Base-by-base conservation (phyloP, 1,284 basidiomycete species). In the Wolfiporia cocos region DNA sequence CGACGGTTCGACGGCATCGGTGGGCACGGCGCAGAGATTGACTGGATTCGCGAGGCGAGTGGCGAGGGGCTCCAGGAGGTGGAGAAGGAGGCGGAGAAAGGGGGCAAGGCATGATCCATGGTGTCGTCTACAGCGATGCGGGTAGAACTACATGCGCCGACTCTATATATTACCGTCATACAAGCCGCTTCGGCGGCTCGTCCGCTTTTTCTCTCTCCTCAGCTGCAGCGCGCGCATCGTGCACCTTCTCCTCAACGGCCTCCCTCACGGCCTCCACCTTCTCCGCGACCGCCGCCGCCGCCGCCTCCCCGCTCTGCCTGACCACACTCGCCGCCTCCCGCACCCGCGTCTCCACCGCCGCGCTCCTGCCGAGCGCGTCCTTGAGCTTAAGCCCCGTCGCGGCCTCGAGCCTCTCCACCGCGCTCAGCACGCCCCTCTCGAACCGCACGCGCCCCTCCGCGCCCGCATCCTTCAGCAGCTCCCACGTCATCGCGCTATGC, bases 371-470 rank as follows among this genome's bases (percentile, higher is more conserved):
- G 9, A 89, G 58, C 1, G 73, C 74, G 55, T 84, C 81, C 33
- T 68, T 67, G 32, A 91, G 55, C 65, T 80, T 85, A 57, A 92
- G 57, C 0, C 88, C 88, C 1, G 88, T 90, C 22, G 65, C 59
- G 41, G 76, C 73, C 67, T 92, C 84, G 6, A 87, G 63, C 42
- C 70, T 70, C 17, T 75, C 73, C 20, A 88, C 70, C 2, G 71
- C 67, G 18, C 56, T 61, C 43, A 67, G 62, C 2, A 78, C 71
- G 4, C 77, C 73, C 11, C 60, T 62, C 12, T 68, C 70, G 4
- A 81, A 36, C 31, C 63, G 64, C 43, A 69, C 60, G 1, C 59
- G 47, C 10, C 56, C 55, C n/a, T 45, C 50, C n/a, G 42, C 31
- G 2, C 51, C 55, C 14, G 55, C 57, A 17, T 59, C 63, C 45